These are phyloP conservation scores for Chernovozyma sophiae-reginae DNA, from an alignment of 1,139 yeast genomes.

Conservation along the genomic window DNA sequence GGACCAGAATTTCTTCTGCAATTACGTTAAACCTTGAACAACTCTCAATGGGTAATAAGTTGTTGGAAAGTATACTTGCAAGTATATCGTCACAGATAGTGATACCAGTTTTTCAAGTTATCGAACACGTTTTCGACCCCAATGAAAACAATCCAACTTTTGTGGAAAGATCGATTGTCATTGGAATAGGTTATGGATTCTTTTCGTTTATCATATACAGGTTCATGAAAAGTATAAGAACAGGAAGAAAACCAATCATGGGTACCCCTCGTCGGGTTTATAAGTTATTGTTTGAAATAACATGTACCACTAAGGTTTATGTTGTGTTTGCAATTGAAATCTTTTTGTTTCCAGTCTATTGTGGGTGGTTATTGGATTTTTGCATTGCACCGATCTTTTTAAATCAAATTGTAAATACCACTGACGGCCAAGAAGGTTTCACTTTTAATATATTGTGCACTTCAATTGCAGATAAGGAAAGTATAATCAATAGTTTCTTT, in stretches of 20 bases:
- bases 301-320: slow-evolving; percentile 65
- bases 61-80: not conserved
- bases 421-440: slow-evolving; percentile 10
- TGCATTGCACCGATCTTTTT: slow-evolving; percentile 57
- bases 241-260: slow-evolving; percentile 36
- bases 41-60: not conserved
- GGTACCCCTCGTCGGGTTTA: slow-evolving; percentile 50
- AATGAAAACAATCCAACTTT: slow-evolving; percentile 16
- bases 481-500: slow-evolving; percentile 2
- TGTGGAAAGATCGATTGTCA: slow-evolving; percentile 30
- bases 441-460: slow-evolving; percentile 22
- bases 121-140: slow-evolving; percentile 17
- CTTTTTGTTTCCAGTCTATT: slow-evolving; percentile 76
- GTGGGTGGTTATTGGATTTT: slow-evolving; percentile 76
- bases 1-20: not conserved
- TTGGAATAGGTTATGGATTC: slow-evolving; percentile 36
- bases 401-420: slow-evolving; percentile 1
- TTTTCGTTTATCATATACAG: slow-evolving; percentile 25
- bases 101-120: slow-evolving; percentile 16
- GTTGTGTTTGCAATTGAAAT: slow-evolving; percentile 74
- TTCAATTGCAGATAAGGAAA: slow-evolving; percentile 10
- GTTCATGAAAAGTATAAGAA: slow-evolving; percentile 33
- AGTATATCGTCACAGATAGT: not conserved
- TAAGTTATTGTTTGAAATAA: slow-evolving; percentile 49
- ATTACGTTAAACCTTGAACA: not conserved